A percentile compares a stretch with the other conserved stretches of the same genome.
phyloP scores from a whole-genome alignment of 108 stramenopile genomes.

The Stephanodiscus triporus region DNA sequence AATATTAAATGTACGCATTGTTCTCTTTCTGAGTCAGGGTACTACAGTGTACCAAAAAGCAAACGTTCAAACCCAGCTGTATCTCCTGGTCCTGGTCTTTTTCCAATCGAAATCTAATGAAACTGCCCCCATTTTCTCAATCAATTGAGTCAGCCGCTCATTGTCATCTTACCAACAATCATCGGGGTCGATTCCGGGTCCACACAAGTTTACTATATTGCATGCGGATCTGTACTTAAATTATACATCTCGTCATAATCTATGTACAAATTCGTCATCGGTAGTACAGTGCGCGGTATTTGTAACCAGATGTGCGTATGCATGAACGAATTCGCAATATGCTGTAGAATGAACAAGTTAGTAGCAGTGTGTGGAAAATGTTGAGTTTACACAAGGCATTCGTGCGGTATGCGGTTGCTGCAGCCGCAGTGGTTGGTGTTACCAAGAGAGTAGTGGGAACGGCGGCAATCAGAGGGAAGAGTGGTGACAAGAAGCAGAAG shows the following conservation, averaged over 20 bases:
- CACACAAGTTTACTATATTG: constrained; percentile 47
- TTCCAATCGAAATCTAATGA: constrained; percentile 61
- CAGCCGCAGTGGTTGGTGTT: constrained; percentile 34
- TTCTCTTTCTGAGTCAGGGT: too few species aligned
- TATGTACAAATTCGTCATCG: constrained; percentile 21
- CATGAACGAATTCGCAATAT: constrained; percentile 39
- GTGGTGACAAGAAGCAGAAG: constrained; percentile 27
- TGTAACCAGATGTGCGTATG: constrained; percentile 45
- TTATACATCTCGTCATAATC: constrained; percentile 67
- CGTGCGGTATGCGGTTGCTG: constrained; percentile 33
- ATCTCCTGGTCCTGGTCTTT: constrained; percentile 23
- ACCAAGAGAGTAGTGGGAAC: constrained; percentile 23
- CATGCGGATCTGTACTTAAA: constrained; percentile 50
- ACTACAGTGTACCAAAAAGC: not conserved
- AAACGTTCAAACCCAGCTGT: constrained; percentile 13
- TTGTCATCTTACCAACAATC: constrained; percentile 25
- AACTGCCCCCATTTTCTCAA: constrained; percentile 72
- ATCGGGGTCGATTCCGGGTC: constrained; percentile 15
- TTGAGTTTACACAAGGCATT: constrained; percentile 27
- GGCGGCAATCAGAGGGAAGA: constrained; percentile 18
- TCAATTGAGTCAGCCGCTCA: constrained; percentile 34
- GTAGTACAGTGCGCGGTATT: constrained; percentile 61
- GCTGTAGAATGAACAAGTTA: not conserved
- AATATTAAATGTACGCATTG: too few species aligned
- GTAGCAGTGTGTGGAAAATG: constrained; percentile 13